Evolutionary conservation across 2,329 filamentous ascomycete genomes (phyloP), one percentile per base, ranked within the genome.

Genomic region (Cadophora sp.): DNA sequence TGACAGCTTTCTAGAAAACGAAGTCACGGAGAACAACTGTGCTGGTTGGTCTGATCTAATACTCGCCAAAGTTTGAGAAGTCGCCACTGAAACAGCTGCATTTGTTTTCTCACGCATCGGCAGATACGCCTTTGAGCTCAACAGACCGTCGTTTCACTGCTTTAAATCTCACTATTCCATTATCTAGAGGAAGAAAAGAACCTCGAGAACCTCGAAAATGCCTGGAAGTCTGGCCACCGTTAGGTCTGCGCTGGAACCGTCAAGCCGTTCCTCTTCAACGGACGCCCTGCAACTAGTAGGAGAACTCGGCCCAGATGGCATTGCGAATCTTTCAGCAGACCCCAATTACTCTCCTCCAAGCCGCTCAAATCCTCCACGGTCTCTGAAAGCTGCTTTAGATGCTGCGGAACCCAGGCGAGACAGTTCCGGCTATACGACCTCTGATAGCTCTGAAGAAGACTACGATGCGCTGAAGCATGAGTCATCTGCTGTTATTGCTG

Each of bases 391-490:
- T n/a, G 73, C 72, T 41, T 64, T 76, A 18, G 70, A 73, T 50
- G 67, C 66, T 9, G 67, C 62, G 18, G 58, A 59, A 5, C 56
- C 47, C 18, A 43, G 66, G 20, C 51, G 66, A 55, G 65, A 60
- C 6, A 70, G 59, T 43, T 68, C 64, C 20, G 64, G 68, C 22
- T 69, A 72, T 24, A 68, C 56, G 7, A 60, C 68, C 11, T 72
- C 73, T 14, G 74, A 76, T 45, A 74, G 69, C 18, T 75, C 74
- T 27, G 73, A 76, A 62, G 75, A 77, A 62, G 74, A 77, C 53
- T 76, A 76, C 50, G 75, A 77, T 68, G 62, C 72, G 7, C 41
- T 77, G 18, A 72, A 62, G 48, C 73, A 69, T 51, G 73, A 76
- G 59, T 73, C 72, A 1, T 66, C 56, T 36, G 66, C 73, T 24